A percentile compares a stretch with the other conserved stretches of the same genome.
Evolutionary conservation across 805 yeast species (phyloP).

Genomic region (Lachancea mirantina): DNA sequence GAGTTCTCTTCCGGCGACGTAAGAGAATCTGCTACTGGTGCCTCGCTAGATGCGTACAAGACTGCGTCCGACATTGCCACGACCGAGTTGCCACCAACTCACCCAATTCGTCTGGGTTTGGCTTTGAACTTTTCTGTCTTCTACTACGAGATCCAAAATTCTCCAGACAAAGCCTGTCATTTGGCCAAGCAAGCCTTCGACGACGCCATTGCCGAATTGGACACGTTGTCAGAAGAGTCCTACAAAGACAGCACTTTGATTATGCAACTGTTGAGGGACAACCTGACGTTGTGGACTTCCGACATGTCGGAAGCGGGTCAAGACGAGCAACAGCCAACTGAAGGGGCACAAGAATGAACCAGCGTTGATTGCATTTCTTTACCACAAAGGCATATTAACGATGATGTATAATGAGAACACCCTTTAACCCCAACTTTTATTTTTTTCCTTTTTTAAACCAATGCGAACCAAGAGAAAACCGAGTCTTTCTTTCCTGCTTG

Average conservation of each 20-base stretch:
- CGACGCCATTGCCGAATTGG: constrained; percentile 98
- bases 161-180: constrained; percentile 98
- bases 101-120: constrained; percentile 95
- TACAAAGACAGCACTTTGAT: constrained; percentile 97
- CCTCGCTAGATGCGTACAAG: constrained; percentile 90
- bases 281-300: constrained; percentile 95
- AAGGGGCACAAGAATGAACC: constrained; percentile 19
- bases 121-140: constrained; percentile 97
- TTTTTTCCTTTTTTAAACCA: constrained; percentile 1
- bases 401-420: constrained; percentile 9
- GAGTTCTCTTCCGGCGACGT: constrained; percentile 90
- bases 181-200: constrained; percentile 98
- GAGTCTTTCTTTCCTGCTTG: too few relatives aligned
- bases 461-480: background rate
- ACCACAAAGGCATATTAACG: constrained; percentile 9
- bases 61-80: constrained; percentile 95
- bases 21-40: constrained; percentile 87
- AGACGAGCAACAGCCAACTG: constrained; percentile 39
- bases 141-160: constrained; percentile 95
- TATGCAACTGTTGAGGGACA: constrained; percentile 98
- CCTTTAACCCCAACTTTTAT: constrained; percentile 2
- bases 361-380: background rate
- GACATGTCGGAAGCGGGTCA: constrained; percentile 82
- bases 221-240: constrained; percentile 94
- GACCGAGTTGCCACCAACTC: constrained; percentile 95